Evolutionary conservation across 2,329 filamentous ascomycete genomes (phyloP), one percentile per base, ranked within the genome.

Genomic region (Penicillium psychrosexuale): DNA sequence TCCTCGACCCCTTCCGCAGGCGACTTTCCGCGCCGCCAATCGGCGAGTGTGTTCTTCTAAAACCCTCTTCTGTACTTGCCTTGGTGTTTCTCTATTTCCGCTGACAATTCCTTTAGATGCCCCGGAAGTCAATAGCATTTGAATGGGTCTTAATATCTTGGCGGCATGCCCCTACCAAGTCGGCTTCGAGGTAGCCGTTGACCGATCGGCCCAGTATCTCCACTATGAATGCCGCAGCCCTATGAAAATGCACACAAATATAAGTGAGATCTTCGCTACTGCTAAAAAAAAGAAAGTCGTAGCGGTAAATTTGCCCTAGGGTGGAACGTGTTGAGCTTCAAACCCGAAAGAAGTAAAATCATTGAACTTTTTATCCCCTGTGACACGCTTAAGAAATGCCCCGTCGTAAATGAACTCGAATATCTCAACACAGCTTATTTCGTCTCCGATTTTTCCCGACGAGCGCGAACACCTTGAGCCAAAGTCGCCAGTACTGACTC

Each of bases 381-480:
- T 39, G 24, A 51, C 11, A 45, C 27, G 24, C 47, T 36, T 50
- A 44, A 40, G 15, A 55, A 57, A 53, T 45, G 39, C 15, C 47
- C 47, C 38, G 38, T 50, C 9, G 8, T 30, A 30, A n/a, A 37
- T 24, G 48, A 53, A 36, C 42, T 42, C 6, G 39, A 15, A 52
- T 38, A 34, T 48, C 28, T 34, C 5, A 49, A 55, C 24, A 13
- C 27, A 24, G 33, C 33, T 59, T 60, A 63, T 36, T 63, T 60
- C 27, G 63, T 56, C 39, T 59, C 61, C 51, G 69, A 66, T 47
- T 77, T 70, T 60, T 80, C 82, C 72, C 89, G 83, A 66, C 91
- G 83, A 71, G 87, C 83, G 70, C 86, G 86, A 51, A 97, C 90
- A 28, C 91, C 89, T 50, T 86, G 82, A 17, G 93, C 93, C 42